Base-by-base conservation (phyloP, 257 asterid genomes). In the Solanum medicagineum region DNA sequence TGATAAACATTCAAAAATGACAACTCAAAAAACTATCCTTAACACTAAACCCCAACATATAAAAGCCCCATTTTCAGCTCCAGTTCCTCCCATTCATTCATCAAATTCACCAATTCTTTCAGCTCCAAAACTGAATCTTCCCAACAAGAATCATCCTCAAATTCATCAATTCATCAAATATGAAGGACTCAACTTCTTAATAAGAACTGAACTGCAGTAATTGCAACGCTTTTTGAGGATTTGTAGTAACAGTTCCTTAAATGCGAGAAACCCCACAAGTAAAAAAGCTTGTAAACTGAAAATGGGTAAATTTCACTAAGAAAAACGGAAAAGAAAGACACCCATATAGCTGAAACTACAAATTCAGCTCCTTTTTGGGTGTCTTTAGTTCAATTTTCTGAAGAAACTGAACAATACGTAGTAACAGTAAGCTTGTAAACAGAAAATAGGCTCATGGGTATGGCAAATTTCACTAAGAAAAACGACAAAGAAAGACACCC, bases 1-100 rank as follows among this genome's bases (percentile, higher is more conserved):
- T 85, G 82, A 85, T 85, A 65, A 89, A 91, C 91, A 86, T 90
- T 87, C 84, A 85, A 74, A 56, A 81, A 24, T 70, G 62, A 85
- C 85, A 92, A 84, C 81, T 85, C 92, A 89, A 87, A 59, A 26
- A 85, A 69, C 84, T 88, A 42, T n/a, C 22, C 6, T 22, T 36
- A 36, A 68, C 77, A 40, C 17, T 70, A 70, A 90, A 85, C 91
- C 91, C 91, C 81, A 89, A 90, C 84, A 84, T 55, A 47, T 44
- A 54, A 56, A 68, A 70, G 19, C 0, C 10, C 53, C 79, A 70
- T 40, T 70, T 70, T 70, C 24, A 70, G 53, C 79, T 40, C 79
- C 79, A 70, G 40, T 36, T 40, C 79, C 26, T 70, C 53, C 79
- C 79, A 40, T 70, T 40, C 53, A 70, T 70, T 19, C 29, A 70